Conservation (phyloP, 768 basidiomycete genomes). For the Myochromella boudieri region DNA sequence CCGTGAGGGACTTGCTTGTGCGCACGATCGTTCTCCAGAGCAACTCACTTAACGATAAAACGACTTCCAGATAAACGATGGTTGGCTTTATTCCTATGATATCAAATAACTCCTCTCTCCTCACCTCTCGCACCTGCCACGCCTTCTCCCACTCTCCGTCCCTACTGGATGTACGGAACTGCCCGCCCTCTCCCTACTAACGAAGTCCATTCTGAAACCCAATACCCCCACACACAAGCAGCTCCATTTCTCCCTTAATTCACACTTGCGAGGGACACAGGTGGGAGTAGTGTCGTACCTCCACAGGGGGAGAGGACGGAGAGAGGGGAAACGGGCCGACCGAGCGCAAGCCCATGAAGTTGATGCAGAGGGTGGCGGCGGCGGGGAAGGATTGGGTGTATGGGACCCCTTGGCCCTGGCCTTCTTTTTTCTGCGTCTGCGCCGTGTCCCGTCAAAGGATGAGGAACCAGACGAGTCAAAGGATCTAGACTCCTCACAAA, state of each 20-base stretch:
- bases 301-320: no score
- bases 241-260: conserved; percentile 86
- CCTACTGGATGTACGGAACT: conserved; percentile 77
- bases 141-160: conserved; percentile 64
- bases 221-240: conserved; percentile 88
- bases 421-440: no score
- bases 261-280: conserved; percentile 36
- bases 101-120: conserved; percentile 84
- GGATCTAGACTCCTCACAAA: conserved; percentile 10
- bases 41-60: no score
- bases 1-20: no score
- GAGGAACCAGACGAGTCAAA: no score
- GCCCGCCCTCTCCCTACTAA: conserved; percentile 42
- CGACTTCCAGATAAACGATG: no score
- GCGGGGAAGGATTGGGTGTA: conserved; percentile 57
- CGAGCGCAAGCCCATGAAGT: conserved; percentile 69
- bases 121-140: conserved; percentile 68
- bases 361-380: conserved; percentile 61
- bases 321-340: conserved; percentile 52
- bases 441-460: not conserved
- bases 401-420: no score
- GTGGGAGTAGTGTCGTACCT: conserved; percentile 78
- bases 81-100: no score
- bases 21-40: no score
- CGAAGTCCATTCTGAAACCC: conserved; percentile 52